Percentiles rank a stretch among this genome's conserved stretches.
Evolutionary conservation across 768 basidiomycete genomes (phyloP).

Genomic region (Xanthoconium stramineum): DNA sequence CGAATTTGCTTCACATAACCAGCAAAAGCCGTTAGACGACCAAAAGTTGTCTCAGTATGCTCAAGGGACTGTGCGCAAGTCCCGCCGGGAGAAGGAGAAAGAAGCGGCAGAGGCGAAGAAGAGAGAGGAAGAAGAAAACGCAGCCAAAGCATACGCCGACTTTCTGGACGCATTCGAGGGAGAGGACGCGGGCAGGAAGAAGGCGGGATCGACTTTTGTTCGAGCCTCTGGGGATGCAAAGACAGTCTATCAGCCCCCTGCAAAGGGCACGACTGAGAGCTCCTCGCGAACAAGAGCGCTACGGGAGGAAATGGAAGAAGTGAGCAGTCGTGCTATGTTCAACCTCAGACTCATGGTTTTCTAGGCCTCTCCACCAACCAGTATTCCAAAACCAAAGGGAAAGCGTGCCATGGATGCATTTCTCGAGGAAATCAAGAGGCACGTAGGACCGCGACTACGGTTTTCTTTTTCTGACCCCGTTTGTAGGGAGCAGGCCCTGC

Average conservation of each 20-base stretch:
- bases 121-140: conserved; percentile 76
- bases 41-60: conserved; percentile 83
- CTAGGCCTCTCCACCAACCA: conserved; percentile 57
- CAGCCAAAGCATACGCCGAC: conserved; percentile 77
- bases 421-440: conserved; percentile 95
- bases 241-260: conserved; percentile 41
- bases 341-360: conserved; percentile 6
- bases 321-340: conserved; percentile 21
- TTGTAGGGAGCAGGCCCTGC: conserved; percentile 85
- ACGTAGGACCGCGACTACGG: conserved; percentile 8
- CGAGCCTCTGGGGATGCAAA: conserved; percentile 46
- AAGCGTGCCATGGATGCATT: conserved; percentile 96
- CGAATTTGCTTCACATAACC: conserved; percentile 48
- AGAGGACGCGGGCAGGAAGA: conserved; percentile 51
- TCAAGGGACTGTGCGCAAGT: conserved; percentile 85
- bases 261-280: conserved; percentile 28
- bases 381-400: conserved; percentile 75
- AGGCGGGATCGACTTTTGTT: conserved; percentile 57
- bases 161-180: conserved; percentile 84
- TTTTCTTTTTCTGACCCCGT: not conserved
- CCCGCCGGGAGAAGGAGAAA: conserved; percentile 86
- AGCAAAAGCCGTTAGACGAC: conserved; percentile 86
- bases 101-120: conserved; percentile 91
- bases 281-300: conserved; percentile 32
- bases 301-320: conserved; percentile 32